Percentiles rank a stretch among this genome's conserved stretches.
Evolutionary conservation across 129 eudicot genomes (phyloP).

Genomic region (Solidago caesia): DNA sequence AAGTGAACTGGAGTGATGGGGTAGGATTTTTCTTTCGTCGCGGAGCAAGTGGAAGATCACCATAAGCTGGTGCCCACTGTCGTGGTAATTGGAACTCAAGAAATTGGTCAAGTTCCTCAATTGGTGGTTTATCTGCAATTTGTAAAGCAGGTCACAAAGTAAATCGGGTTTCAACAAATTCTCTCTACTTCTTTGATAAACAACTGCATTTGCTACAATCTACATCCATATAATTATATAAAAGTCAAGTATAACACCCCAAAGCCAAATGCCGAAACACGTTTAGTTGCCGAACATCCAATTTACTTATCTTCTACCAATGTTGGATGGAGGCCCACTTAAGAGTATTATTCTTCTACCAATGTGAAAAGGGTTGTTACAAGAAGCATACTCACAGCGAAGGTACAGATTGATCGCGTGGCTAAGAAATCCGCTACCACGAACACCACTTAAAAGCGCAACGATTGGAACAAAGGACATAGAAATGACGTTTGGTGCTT

Average conservation of each 20-base stretch:
- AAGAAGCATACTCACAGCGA: constrained; percentile 63
- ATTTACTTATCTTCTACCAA: too few relatives aligned
- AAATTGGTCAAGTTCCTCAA: constrained; percentile 88
- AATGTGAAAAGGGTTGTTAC: not conserved
- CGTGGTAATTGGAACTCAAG: constrained; percentile 94
- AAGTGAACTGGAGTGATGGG: constrained; percentile 77
- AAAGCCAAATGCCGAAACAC: too few relatives aligned
- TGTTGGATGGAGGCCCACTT: too few relatives aligned
- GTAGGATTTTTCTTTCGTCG: constrained; percentile 73
- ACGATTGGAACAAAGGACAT: constrained; percentile 93
- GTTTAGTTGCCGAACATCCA: too few relatives aligned
- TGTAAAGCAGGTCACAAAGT: constrained; percentile 6
- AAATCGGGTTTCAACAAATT: not conserved
- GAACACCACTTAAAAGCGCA: constrained; percentile 80
- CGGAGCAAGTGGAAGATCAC: constrained; percentile 87
- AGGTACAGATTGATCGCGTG: constrained; percentile 95
- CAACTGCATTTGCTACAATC: not conserved
- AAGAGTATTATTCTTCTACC: not conserved
- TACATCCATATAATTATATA: too few relatives aligned
- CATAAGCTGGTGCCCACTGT: constrained; percentile 93
- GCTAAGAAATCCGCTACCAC: constrained; percentile 88
- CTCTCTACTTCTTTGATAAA: not conserved
- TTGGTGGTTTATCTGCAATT: constrained; percentile 83
- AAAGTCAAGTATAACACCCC: too few relatives aligned
- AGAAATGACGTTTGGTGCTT: constrained; percentile 79